phyloP scores from a whole-genome alignment of 805 yeast genomes.

The Helenozyma rhizophorensis region DNA sequence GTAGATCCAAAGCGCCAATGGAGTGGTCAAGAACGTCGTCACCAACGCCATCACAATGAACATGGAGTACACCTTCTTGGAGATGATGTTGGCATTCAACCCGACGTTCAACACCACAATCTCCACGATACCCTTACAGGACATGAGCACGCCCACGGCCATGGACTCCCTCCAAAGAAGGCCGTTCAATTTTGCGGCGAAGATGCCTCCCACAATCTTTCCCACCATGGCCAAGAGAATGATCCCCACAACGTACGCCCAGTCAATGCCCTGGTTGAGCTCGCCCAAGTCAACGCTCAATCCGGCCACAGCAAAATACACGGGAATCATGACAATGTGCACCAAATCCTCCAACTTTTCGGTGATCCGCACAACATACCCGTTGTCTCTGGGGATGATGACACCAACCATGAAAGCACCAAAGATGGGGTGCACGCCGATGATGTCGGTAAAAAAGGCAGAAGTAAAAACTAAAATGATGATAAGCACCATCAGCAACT shows the following conservation, averaged over 20 bases:
- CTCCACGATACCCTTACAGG: slow-evolving; percentile 86
- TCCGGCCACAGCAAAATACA: slow-evolving; percentile 79
- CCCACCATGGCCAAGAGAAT: slow-evolving; percentile 64
- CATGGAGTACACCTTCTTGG: slow-evolving; percentile 68
- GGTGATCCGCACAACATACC: slow-evolving; percentile 63
- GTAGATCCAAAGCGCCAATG: slow-evolving; percentile 57
- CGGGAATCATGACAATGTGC: slow-evolving; percentile 65
- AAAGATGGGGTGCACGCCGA: slow-evolving; percentile 83
- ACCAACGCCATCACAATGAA: slow-evolving; percentile 79
- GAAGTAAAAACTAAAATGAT: slow-evolving; percentile 56
- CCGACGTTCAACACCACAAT: slow-evolving; percentile 76
- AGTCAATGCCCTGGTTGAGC: slow-evolving; percentile 60
- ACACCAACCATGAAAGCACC: slow-evolving; percentile 80
- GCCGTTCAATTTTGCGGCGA: slow-evolving; percentile 60
- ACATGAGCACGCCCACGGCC: slow-evolving; percentile 77
- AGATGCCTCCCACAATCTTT: slow-evolving; percentile 62
- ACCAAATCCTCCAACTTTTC: slow-evolving; percentile 78
- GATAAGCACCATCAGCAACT: slow-evolving; percentile 53
- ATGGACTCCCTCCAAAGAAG: slow-evolving; percentile 69
- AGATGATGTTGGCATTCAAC: slow-evolving; percentile 62
- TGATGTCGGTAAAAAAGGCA: slow-evolving; percentile 75
- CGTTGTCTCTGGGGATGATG: slow-evolving; percentile 71
- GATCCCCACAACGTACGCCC: slow-evolving; percentile 74
- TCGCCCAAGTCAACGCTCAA: slow-evolving; percentile 64
- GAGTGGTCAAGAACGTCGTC: slow-evolving; percentile 77